Percentiles rank a stretch among this genome's conserved stretches.
Evolutionary conservation across 108 stramenopile genomes (phyloP).

Genomic region (Mediolabrus comicus): DNA sequence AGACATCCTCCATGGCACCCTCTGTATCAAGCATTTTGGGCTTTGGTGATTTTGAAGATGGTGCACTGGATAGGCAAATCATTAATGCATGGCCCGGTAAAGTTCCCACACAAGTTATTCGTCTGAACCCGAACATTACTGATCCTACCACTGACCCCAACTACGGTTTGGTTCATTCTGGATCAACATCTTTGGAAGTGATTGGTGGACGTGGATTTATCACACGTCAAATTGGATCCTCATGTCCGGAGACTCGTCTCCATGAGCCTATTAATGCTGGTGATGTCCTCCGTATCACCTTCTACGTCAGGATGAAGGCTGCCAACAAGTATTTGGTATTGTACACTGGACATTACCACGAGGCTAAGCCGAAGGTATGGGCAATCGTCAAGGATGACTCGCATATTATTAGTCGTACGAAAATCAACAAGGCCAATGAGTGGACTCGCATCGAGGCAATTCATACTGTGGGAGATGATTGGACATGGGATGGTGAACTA

Average conservation of each 20-base stretch:
- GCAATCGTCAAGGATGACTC: slow-evolving; percentile 24
- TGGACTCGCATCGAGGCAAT: slow-evolving; percentile 29
- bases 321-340: slow-evolving; percentile 24
- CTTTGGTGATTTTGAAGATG: slow-evolving; percentile 22
- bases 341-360: slow-evolving; percentile 31
- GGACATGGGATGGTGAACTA: slow-evolving; percentile 18
- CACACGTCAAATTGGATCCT: slow-evolving; percentile 14
- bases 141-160: background rate
- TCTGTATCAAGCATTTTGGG: background rate
- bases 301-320: slow-evolving; percentile 8
- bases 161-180: slow-evolving; percentile 13
- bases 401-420: slow-evolving; percentile 15
- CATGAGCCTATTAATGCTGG: slow-evolving; percentile 4
- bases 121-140: background rate
- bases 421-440: slow-evolving; percentile 15
- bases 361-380: slow-evolving; percentile 15
- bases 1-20: slow-evolving; percentile 8
- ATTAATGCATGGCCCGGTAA: slow-evolving; percentile 2
- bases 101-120: background rate
- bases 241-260: slow-evolving; percentile 9
- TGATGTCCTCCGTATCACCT: slow-evolving; percentile 17
- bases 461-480: slow-evolving; percentile 35
- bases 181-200: background rate
- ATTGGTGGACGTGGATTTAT: slow-evolving; percentile 24
- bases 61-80: background rate